Conservation (phyloP, 768 basidiomycete genomes). For the Phlegmacium glaucopus region DNA sequence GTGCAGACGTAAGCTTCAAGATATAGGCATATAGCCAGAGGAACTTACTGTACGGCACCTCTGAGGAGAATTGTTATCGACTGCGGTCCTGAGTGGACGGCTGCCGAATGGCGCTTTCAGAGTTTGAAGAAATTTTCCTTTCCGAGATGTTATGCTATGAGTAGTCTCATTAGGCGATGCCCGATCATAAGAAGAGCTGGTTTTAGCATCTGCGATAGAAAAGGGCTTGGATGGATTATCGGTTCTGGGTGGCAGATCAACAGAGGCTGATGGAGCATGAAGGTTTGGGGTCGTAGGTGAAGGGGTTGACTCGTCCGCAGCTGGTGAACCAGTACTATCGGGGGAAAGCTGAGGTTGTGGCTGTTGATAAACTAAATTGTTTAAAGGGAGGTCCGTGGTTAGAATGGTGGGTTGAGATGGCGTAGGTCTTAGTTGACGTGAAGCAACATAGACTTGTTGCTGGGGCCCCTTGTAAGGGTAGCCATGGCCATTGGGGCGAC, state of each 20-base stretch:
- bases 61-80: conserved; percentile 16
- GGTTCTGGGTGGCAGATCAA: conserved; percentile 10
- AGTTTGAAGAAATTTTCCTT: conserved; percentile 30
- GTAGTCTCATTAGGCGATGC: conserved; percentile 12
- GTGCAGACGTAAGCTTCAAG: conserved; percentile 9
- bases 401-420: conserved; percentile 22
- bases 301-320: conserved; percentile 62
- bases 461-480: conserved; percentile 6
- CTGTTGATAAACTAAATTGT: conserved; percentile 6
- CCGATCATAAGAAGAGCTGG: conserved; percentile 11
- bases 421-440: conserved; percentile 13
- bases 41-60: conserved; percentile 34
- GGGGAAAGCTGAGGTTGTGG: conserved; percentile 59
- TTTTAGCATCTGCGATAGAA: conserved; percentile 26
- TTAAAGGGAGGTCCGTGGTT: conserved; percentile 15
- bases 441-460: conserved; percentile 9
- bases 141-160: conserved; percentile 21
- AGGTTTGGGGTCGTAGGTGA: conserved; percentile 64
- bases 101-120: conserved; percentile 31
- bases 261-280: conserved; percentile 27
- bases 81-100: conserved; percentile 19
- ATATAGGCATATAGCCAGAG: conserved; percentile 16
- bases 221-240: conserved; percentile 25
- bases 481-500: conserved; percentile 7
- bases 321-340: conserved; percentile 62